Evolutionary conservation across 106 monocot species (phyloP), one percentile per base, ranked within the genome.

Genomic region (Dioscorea zingiberensis): DNA sequence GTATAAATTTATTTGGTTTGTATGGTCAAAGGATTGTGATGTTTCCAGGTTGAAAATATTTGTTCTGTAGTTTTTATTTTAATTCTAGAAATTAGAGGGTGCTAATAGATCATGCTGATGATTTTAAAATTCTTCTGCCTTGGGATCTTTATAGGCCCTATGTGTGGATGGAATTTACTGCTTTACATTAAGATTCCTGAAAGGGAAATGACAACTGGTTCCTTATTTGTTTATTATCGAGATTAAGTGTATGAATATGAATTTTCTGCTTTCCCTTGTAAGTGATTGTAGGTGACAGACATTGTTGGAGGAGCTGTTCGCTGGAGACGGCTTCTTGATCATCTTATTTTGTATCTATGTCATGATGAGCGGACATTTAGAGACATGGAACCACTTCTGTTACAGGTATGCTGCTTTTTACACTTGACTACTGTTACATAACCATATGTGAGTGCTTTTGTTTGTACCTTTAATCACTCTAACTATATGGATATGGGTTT

Each of bases 361-460:
- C 74, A 81, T 44, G 79, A 86, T 27, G 87, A 92, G 48, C 81
- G 49, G 44, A 71, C 76, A 47, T 98, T 92, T 76, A 79, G 82
- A 63, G 75, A 75, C 68, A 98, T 98, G 92, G 92, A 98, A 69
- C 97, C 97, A 25, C 88, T 98, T 25, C 81, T 98, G n/a, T 73
- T 98, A 61, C 97, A 98, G 81, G 97, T 98, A 63, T 30, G 58
- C 25, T 65, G 28, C 24, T 55, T 24, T 24, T 27, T 59, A 16
- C 9, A 3, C 48, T 16, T 65, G 18, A 1, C 14, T 23, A 26
- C 25, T 57, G 12, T 49, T 45, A 29, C 48, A 48, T 23, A 64
- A 58, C 28, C 25, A 5, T 14, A 58, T 27, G n/a, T n/a, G 10
- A 38, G 6, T 38, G 27, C 60, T n/a, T 18, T 19, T 19, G 61